A percentile compares a stretch with the other conserved stretches of the same genome.
Conservation (phyloP, 306 rosid genomes). For the Casuarina cunninghamiana region DNA sequence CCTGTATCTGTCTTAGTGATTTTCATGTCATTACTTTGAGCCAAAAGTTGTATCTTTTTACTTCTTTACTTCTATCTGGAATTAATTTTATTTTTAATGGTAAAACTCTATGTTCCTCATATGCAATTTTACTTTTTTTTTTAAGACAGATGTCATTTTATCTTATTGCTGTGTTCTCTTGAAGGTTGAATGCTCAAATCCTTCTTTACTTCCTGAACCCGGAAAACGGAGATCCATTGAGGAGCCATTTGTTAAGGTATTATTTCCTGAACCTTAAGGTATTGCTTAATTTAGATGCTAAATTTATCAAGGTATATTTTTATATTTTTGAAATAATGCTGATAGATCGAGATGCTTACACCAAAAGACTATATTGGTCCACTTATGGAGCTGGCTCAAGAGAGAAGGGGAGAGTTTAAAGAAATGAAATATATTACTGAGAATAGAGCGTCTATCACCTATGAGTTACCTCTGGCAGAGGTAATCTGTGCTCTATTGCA, state of each 20-base stretch:
- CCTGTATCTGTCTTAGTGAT: background rate
- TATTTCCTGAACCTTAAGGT: slow-evolving; percentile 24
- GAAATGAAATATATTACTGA: slow-evolving; percentile 92
- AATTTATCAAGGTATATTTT: slow-evolving; percentile 17
- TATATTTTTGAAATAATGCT: slow-evolving; percentile 19
- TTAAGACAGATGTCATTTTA: slow-evolving; percentile 22
- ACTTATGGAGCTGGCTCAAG: slow-evolving; percentile 92
- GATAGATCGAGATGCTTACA: slow-evolving; percentile 86
- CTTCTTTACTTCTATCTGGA: background rate
- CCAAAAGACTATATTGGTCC: slow-evolving; percentile 92
- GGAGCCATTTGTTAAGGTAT: slow-evolving; percentile 76
- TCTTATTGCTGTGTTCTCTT: slow-evolving; percentile 26
- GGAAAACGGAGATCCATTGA: slow-evolving; percentile 71
- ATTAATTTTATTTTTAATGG: background rate
- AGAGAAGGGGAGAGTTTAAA: slow-evolving; percentile 85
- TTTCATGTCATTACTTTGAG: background rate
- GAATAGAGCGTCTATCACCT: slow-evolving; percentile 72
- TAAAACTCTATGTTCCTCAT: background rate
- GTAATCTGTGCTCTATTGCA: slow-evolving; percentile 38
- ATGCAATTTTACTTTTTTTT: background rate
- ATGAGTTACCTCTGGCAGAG: slow-evolving; percentile 86
- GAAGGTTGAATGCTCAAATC: slow-evolving; percentile 79
- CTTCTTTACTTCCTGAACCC: slow-evolving; percentile 80
- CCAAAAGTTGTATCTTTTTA: background rate
- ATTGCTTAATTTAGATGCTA: slow-evolving; percentile 22